A percentile compares a stretch with the other conserved stretches of the same genome.
phyloP scores from a whole-genome alignment of 805 yeast species.

The Tetrapisispora fleetii region DNA sequence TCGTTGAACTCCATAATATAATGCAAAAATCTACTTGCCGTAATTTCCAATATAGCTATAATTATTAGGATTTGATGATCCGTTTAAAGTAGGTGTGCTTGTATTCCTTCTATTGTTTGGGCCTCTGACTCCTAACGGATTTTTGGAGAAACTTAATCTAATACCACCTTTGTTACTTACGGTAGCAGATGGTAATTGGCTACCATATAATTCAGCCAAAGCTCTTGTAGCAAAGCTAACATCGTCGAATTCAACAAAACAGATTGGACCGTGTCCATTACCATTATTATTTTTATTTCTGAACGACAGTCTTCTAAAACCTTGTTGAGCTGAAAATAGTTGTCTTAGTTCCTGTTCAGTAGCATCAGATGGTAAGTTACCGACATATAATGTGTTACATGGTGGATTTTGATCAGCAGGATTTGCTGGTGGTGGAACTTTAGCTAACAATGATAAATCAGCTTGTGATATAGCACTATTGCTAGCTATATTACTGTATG shows the following conservation, averaged over 20 bases:
- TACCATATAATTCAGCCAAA: conserved; percentile 85
- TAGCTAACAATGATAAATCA: conserved; percentile 63
- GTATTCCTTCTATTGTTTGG: conserved; percentile 38
- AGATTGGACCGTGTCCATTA: conserved; percentile 91
- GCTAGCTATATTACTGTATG: conserved; percentile 13
- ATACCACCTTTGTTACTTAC: conserved; percentile 75
- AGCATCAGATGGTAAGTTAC: conserved; percentile 94
- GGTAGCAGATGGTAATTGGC: conserved; percentile 72
- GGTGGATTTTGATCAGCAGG: conserved; percentile 99
- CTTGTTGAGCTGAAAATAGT: conserved; percentile 78
- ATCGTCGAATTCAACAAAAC: conserved; percentile 97
- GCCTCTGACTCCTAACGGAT: conserved; percentile 94
- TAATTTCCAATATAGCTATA: conserved; percentile 4
- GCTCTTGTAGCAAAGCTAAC: conserved; percentile 90
- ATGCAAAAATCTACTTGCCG: conserved; percentile 1
- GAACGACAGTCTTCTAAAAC: conserved; percentile 87
- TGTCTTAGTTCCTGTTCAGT: conserved; percentile 86
- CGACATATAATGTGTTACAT: conserved; percentile 93
- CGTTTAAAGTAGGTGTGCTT: conserved; percentile 5
- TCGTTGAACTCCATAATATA: background rate
- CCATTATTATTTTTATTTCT: conserved; percentile 54
- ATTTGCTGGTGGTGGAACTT: conserved; percentile 87
- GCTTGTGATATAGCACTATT: conserved; percentile 31
- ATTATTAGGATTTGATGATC: background rate
- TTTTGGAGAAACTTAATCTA: conserved; percentile 85